These are phyloP conservation scores for Chrysanthemum lavandulifolium DNA, from an alignment of 129 eudicot species.

Conservation along the genomic window DNA sequence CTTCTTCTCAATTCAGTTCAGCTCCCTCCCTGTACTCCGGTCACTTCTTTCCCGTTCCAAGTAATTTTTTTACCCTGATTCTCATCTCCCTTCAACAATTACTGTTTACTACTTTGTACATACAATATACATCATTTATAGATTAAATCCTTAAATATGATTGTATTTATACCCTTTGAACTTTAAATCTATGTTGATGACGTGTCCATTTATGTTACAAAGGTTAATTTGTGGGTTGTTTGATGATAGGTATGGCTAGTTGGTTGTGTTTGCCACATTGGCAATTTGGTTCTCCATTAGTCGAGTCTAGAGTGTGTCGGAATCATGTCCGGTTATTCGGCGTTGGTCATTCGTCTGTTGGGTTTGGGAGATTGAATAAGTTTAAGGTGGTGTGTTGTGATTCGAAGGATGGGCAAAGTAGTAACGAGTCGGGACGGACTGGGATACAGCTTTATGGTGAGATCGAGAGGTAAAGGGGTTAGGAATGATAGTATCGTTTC, in stretches of 20 bases:
- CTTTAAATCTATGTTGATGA: neutral
- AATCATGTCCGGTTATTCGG: slow-evolving; percentile 29
- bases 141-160: neutral
- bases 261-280: slow-evolving; percentile 36
- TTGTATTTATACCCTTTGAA: neutral
- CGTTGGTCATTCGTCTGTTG: slow-evolving; percentile 22
- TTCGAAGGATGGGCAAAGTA: slow-evolving; percentile 29
- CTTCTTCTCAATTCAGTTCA: neutral
- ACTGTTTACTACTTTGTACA: slow-evolving; percentile 1
- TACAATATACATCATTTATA: neutral
- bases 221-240: slow-evolving; percentile 8
- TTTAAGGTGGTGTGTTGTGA: slow-evolving; percentile 38
- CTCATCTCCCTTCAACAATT: neutral
- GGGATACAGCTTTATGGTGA: slow-evolving; percentile 74
- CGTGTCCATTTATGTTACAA: slow-evolving; percentile 4
- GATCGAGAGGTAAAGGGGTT: slow-evolving; percentile 67
- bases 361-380: slow-evolving; percentile 15
- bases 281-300: slow-evolving; percentile 10
- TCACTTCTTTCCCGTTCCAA: slow-evolving; percentile 1
- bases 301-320: slow-evolving; percentile 21
- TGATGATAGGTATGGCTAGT: slow-evolving; percentile 42
- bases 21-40: neutral
- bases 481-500: no score
- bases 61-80: slow-evolving; percentile 27
- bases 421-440: slow-evolving; percentile 37